These are phyloP conservation scores for Tolypocladium pustulatum DNA, from an alignment of 2,329 filamentous ascomycete genomes.

Conservation along the genomic window DNA sequence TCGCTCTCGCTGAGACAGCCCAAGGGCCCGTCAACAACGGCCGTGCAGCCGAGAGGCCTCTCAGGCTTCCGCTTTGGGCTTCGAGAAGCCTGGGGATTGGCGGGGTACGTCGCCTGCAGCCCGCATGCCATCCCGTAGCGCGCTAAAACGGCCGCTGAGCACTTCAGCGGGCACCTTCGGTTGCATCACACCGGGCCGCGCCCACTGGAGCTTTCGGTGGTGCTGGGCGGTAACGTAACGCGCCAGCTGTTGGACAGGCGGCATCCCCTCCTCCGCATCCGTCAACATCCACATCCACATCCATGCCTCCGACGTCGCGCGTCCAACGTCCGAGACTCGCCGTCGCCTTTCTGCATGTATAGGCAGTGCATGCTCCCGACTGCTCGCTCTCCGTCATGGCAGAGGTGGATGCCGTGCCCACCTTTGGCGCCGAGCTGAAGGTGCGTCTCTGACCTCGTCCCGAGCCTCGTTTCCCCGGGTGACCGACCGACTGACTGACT, in stretches of 20 bases:
- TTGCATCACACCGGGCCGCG: neutral
- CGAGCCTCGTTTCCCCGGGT: too few species aligned
- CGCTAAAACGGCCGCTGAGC: neutral
- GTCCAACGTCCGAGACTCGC: neutral
- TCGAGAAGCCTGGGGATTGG: neutral
- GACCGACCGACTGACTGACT: neutral
- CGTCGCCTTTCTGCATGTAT: neutral
- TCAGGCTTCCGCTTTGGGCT: neutral
- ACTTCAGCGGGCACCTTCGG: neutral
- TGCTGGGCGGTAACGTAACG: neutral
- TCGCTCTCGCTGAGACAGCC: neutral
- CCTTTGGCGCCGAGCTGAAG: conserved; percentile 92
- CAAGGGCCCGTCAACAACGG: neutral
- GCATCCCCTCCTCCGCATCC: neutral
- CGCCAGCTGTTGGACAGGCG: neutral
- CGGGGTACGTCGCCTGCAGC: neutral
- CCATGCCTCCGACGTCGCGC: neutral
- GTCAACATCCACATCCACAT: neutral
- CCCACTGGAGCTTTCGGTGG: neutral
- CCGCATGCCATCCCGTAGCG: neutral
- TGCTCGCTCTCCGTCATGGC: conserved; percentile 46
- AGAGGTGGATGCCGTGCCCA: conserved; percentile 71
- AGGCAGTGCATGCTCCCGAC: conserved; percentile 8
- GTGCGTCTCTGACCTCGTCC: conserved; percentile 33
- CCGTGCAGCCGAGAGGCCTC: neutral